Evolutionary conservation across 73 alveolate genomes (phyloP).

Genomic region (Paraurostyla sp.): DNA sequence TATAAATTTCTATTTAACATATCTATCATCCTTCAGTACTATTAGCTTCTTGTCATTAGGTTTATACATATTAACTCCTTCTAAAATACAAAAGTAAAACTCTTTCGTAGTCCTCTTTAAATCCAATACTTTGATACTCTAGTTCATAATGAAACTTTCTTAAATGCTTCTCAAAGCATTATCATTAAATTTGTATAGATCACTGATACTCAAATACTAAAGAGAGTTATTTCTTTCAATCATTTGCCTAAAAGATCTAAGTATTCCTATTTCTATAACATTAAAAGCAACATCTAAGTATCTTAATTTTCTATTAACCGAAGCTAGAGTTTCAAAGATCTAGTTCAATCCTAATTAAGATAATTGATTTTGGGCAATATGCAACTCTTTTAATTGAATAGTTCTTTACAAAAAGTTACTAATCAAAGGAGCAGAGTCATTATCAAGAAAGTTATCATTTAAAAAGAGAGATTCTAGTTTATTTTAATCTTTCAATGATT

Average conservation of each 20-base stretch:
- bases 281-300: slow-evolving; percentile 59
- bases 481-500: slow-evolving; percentile 10
- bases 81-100: not conserved
- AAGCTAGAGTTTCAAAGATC: slow-evolving; percentile 32
- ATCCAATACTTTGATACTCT: not conserved
- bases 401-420: not conserved
- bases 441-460: slow-evolving; percentile 31
- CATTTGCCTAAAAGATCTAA: not conserved
- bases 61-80: slow-evolving; percentile 34
- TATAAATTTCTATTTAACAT: not conserved
- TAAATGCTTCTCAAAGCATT: not conserved
- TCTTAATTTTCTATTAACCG: not conserved
- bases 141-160: not conserved
- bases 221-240: slow-evolving; percentile 32
- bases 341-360: not conserved
- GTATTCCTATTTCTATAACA: slow-evolving; percentile 40
- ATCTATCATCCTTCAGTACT: not conserved
- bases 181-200: slow-evolving; percentile 31
- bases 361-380: slow-evolving; percentile 5
- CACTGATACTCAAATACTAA: slow-evolving; percentile 34
- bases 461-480: slow-evolving; percentile 38
- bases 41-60: not conserved
- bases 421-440: not conserved
- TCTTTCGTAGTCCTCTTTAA: slow-evolving; percentile 33
- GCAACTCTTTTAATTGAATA: slow-evolving; percentile 16